Base-by-base conservation (phyloP, 495 filamentous ascomycete genomes). In the Penicillium fimorum region DNA sequence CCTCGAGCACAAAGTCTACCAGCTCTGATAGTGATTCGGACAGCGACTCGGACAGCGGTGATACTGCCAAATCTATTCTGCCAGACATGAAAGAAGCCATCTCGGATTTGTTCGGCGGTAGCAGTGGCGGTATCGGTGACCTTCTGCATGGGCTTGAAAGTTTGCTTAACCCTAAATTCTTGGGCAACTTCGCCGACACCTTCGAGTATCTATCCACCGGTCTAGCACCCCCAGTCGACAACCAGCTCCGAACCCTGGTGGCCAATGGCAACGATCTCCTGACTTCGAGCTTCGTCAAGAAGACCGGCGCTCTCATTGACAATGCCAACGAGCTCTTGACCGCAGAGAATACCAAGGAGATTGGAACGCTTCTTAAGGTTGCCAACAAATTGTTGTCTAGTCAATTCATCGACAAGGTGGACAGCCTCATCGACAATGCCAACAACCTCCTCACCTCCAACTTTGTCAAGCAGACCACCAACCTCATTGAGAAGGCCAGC, bases 221-320 rank as follows among this genome's bases (percentile, higher is more conserved):
- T n/a, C 56, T 80, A 29, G 70, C 67, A 45, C 60, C 64, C 5
- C 64, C 77, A 4, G 70, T 71, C 44, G 64, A 74, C 50, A 64
- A 72, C 58, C 72, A 79, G 58, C 55, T 80, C 8, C 70, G 74
- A 12, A 51, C 43, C 46, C 59, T 76, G 47, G 72, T 73, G 38
- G 63, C 47, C 40, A 71, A 71, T 41, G 70, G 66, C 53, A 68
- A 70, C 52, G 62, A 49, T 30, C 50, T 73, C 24, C 42, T 72
- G 42, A 68, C 53, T 17, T 32, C 61, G n/a, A 56, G 65, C 45
- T 68, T 78, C 49, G 63, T 76, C 50, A 42, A 68, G 18, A 60
- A 62, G 52, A 62, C 56, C 12, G 38, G 47, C 5, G 35, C n/a
- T 20, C 53, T 70, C 5, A 60, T 66, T 24, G 49, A 59, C 44